Conservation (phyloP, 2,329 filamentous ascomycete species). For the Aspergillus caelatus region DNA sequence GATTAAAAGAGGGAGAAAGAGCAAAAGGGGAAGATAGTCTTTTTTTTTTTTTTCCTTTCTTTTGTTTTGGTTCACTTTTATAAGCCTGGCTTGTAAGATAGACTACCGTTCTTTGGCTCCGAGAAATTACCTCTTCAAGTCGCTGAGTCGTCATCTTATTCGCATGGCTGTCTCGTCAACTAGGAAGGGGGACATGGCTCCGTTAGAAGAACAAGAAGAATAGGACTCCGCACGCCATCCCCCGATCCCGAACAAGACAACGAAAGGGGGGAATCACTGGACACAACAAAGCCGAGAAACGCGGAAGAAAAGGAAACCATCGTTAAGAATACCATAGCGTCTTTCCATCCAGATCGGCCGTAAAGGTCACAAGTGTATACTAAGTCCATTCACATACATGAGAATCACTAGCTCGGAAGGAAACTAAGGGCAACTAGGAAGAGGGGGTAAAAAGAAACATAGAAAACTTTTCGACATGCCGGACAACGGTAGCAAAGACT, state of each 20-base stretch:
- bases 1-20: neutral
- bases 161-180: slow-evolving; percentile 30
- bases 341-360: slow-evolving; percentile 38
- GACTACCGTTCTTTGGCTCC: slow-evolving; percentile 4
- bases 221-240: slow-evolving; percentile 31
- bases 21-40: neutral
- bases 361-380: slow-evolving; percentile 39
- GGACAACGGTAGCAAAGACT: slow-evolving; percentile 37
- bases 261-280: slow-evolving; percentile 19
- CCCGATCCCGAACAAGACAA: slow-evolving; percentile 27
- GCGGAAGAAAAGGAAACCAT: slow-evolving; percentile 15
- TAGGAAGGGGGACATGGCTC: slow-evolving; percentile 26
- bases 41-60: neutral
- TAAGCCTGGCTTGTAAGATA: slow-evolving; percentile 5
- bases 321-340: slow-evolving; percentile 15
- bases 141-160: slow-evolving; percentile 27
- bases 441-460: slow-evolving; percentile 20
- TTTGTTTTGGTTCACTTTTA: neutral
- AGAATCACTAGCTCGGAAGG: slow-evolving; percentile 35
- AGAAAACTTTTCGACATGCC: slow-evolving; percentile 43
- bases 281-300: slow-evolving; percentile 16
- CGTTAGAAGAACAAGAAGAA: slow-evolving; percentile 28
- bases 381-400: slow-evolving; percentile 35
- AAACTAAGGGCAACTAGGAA: slow-evolving; percentile 24
- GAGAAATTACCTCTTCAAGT: slow-evolving; percentile 1